Conservation (phyloP, 2,329 filamentous ascomycete genomes). For the Verruconis gallopava region DNA sequence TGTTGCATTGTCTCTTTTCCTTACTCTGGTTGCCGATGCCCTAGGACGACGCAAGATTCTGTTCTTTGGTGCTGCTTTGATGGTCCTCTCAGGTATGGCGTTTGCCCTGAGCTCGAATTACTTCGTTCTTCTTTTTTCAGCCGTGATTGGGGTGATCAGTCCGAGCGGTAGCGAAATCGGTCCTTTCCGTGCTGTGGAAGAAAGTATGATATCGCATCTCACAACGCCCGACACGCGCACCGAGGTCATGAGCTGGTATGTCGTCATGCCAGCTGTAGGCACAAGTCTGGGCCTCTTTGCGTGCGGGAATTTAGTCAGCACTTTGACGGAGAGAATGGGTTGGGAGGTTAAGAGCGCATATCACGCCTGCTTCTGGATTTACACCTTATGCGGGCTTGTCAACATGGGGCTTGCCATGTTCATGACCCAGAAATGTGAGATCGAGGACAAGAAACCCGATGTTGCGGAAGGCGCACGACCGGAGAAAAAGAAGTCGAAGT, state of each 20-base stretch:
- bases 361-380: conserved; percentile 10
- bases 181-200: conserved; percentile 28
- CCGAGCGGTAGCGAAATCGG: conserved; percentile 28
- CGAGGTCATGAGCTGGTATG: conserved; percentile 29
- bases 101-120: conserved; percentile 24
- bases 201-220: conserved; percentile 25
- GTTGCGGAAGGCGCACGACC: conserved; percentile 8
- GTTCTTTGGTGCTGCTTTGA: conserved; percentile 21
- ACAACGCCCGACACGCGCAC: conserved; percentile 20
- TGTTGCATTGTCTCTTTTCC: conserved; percentile 22
- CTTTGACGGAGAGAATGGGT: neutral
- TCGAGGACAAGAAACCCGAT: conserved; percentile 8
- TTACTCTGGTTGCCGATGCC: conserved; percentile 25
- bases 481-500: conserved; percentile 17
- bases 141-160: conserved; percentile 26
- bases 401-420: conserved; percentile 7
- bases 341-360: conserved; percentile 9
- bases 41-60: conserved; percentile 23
- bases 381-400: conserved; percentile 4
- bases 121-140: conserved; percentile 20
- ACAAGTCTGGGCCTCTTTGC: conserved; percentile 21
- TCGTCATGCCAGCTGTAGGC: conserved; percentile 24
- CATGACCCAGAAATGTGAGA: conserved; percentile 10
- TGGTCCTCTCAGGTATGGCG: conserved; percentile 23
- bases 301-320: conserved; percentile 12